These are phyloP conservation scores for Xylaria arbuscula DNA, from an alignment of 2,329 filamentous ascomycete genomes.

Conservation along the genomic window DNA sequence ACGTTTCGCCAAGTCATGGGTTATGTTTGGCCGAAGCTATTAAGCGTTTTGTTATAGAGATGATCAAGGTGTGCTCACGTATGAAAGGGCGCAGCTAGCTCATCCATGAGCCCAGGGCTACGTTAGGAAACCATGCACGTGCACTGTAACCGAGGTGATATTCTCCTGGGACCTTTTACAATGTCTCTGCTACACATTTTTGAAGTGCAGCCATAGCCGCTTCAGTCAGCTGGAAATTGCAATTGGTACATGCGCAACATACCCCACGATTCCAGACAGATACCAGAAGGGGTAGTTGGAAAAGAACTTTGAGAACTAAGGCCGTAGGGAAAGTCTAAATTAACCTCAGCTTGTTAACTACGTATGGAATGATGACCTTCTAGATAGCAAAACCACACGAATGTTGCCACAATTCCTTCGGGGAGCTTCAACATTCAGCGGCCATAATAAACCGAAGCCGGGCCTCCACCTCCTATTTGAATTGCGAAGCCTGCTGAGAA, in stretches of 20 bases:
- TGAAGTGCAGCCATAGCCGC: background rate
- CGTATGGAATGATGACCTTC: no score
- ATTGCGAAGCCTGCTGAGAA: no score
- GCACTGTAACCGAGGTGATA: background rate
- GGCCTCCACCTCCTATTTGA: no score
- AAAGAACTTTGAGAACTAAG: background rate
- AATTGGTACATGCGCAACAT: no score
- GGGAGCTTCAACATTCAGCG: background rate
- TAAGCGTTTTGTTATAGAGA: conserved; percentile 49
- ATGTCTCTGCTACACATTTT: background rate
- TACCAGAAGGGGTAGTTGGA: background rate
- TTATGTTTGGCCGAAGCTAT: conserved; percentile 87
- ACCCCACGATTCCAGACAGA: no score
- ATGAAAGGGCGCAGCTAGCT: background rate
- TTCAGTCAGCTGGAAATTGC: background rate
- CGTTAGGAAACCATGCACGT: background rate
- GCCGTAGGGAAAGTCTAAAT: background rate
- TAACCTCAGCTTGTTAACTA: background rate
- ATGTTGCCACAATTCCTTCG: background rate
- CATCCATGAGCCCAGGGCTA: background rate
- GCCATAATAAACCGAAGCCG: no score
- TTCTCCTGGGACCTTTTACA: no score
- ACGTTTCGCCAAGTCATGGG: conserved; percentile 82
- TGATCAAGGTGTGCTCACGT: background rate
- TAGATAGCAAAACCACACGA: background rate